Evolutionary conservation across 2,329 filamentous ascomycete species (phyloP).

Genomic region (Trichoderma brevicompactum): DNA sequence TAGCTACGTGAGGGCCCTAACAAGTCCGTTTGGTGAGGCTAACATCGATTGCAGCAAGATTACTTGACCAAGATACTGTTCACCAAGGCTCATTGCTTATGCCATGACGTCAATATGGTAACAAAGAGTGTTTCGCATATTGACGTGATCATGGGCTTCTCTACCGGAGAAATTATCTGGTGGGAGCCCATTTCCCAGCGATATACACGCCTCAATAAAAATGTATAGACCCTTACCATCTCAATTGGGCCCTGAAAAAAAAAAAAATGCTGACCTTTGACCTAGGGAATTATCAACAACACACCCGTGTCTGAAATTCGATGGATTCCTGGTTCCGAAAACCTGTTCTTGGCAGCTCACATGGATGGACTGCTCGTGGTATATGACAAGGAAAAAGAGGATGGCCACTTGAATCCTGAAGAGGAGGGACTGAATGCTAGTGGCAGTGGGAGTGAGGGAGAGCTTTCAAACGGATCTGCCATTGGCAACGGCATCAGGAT

Average conservation of each 20-base stretch:
- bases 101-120: constrained; percentile 85
- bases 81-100: constrained; percentile 92
- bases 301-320: constrained; percentile 84
- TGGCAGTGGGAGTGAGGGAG: constrained; percentile 63
- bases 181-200: constrained; percentile 97
- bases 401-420: constrained; percentile 77
- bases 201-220: constrained; percentile 95
- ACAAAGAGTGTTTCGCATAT: constrained; percentile 82
- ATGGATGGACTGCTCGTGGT: constrained; percentile 90
- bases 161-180: constrained; percentile 96
- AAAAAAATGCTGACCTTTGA: background rate
- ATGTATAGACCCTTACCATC: constrained; percentile 54
- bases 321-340: constrained; percentile 95
- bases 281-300: constrained; percentile 79
- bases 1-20: background rate
- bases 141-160: constrained; percentile 94
- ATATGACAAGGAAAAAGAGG: constrained; percentile 97
- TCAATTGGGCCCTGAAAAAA: background rate
- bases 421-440: constrained; percentile 68
- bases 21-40: constrained; percentile 30
- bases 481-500: constrained; percentile 65
- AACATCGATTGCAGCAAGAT: constrained; percentile 65
- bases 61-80: constrained; percentile 96
- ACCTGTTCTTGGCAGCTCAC: constrained; percentile 87
- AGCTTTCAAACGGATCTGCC: constrained; percentile 41